Evolutionary conservation across 1,284 basidiomycete genomes (phyloP).

Genomic region (Cutaneotrichosporon sp.): DNA sequence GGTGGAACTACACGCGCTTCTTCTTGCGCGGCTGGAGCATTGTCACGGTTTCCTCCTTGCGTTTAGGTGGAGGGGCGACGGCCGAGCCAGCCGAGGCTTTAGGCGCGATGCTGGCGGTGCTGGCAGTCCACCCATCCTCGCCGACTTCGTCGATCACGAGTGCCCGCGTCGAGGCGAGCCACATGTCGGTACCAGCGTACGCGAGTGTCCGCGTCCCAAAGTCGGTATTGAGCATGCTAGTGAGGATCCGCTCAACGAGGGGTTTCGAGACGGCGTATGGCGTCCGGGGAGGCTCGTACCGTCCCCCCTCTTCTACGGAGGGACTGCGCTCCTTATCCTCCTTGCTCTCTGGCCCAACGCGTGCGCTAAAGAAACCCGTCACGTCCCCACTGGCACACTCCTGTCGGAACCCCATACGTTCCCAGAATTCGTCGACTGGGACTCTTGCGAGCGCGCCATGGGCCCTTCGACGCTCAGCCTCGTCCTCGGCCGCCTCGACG

Average conservation of each 20-base stretch:
- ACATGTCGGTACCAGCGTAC: slow-evolving; percentile 65
- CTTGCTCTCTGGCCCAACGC: neutral
- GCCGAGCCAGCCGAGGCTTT: slow-evolving; percentile 20
- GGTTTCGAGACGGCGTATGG: neutral
- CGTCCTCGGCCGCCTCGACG: slow-evolving; percentile 48
- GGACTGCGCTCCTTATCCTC: slow-evolving; percentile 1
- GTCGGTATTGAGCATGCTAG: slow-evolving; percentile 70
- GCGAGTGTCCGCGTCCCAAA: slow-evolving; percentile 68
- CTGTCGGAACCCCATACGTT: slow-evolving; percentile 88
- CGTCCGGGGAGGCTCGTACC: neutral
- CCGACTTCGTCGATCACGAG: slow-evolving; percentile 46
- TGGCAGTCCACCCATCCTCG: slow-evolving; percentile 30
- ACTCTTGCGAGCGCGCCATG: slow-evolving; percentile 52
- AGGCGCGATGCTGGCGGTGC: slow-evolving; percentile 27
- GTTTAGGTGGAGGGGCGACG: slow-evolving; percentile 39
- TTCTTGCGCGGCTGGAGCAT: slow-evolving; percentile 53
- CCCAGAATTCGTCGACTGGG: slow-evolving; percentile 78
- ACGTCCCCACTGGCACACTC: slow-evolving; percentile 82
- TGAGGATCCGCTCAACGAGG: slow-evolving; percentile 63
- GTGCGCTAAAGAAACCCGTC: slow-evolving; percentile 74
- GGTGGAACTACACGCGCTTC: slow-evolving; percentile 32
- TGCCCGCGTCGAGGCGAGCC: slow-evolving; percentile 62
- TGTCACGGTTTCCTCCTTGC: slow-evolving; percentile 44
- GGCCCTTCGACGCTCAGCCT: slow-evolving; percentile 44
- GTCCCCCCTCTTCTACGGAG: neutral